Evolutionary conservation across 2,329 filamentous ascomycete genomes (phyloP).

Genomic region (Fusarium goolgardi): DNA sequence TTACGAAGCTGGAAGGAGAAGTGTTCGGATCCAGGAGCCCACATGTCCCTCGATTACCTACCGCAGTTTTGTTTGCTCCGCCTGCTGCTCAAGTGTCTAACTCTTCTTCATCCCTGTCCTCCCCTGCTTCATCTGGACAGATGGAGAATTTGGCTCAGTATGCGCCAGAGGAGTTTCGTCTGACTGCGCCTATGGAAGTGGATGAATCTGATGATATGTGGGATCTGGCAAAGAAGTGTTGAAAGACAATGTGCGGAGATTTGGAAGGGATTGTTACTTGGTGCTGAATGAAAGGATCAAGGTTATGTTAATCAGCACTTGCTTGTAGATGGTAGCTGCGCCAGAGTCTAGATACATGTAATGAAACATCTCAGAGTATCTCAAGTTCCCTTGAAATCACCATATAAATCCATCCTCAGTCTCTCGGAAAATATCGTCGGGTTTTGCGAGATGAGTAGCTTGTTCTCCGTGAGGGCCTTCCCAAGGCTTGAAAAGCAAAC

Average conservation of each 20-base stretch:
- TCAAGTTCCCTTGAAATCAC: neutral
- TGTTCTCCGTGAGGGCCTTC: neutral
- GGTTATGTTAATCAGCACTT: neutral
- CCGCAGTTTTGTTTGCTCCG: neutral
- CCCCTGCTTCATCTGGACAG: neutral
- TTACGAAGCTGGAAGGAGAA: conserved; percentile 29
- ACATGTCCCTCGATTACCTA: neutral
- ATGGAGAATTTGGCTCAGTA: conserved; percentile 6
- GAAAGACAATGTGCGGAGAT: neutral
- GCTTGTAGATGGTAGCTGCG: conserved; percentile 9
- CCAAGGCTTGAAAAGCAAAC: neutral
- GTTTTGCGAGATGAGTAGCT: neutral
- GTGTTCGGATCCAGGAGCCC: conserved; percentile 1
- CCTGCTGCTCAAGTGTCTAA: neutral
- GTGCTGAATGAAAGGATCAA: neutral
- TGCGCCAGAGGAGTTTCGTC: conserved; percentile 11
- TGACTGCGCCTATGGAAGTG: neutral
- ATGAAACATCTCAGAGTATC: neutral
- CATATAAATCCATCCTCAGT: conserved; percentile 33
- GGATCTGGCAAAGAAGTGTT: neutral
- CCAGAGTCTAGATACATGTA: neutral
- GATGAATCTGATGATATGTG: neutral
- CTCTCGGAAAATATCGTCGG: conserved; percentile 11
- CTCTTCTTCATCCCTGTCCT: neutral
- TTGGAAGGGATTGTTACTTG: neutral